phyloP scores from a whole-genome alignment of 2,329 filamentous ascomycete species.

The Penicillium sp. region DNA sequence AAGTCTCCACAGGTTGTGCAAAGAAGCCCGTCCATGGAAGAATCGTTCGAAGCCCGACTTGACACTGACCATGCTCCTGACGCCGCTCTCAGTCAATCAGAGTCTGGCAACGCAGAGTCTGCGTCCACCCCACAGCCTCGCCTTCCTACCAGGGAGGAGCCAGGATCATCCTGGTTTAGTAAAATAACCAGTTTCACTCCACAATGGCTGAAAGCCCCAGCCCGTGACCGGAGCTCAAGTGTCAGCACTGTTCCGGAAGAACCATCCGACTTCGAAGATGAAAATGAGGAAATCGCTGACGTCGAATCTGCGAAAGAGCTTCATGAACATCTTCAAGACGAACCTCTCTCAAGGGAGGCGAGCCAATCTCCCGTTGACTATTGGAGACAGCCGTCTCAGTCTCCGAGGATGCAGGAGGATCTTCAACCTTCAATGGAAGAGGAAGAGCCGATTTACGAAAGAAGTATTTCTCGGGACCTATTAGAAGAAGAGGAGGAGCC shows the following conservation, averaged over 20 bases:
- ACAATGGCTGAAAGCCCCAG: conserved; percentile 36
- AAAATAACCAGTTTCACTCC: conserved; percentile 36
- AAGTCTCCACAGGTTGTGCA: not conserved
- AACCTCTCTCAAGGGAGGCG: conserved; percentile 12
- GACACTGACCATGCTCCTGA: conserved; percentile 13
- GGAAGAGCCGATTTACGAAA: conserved; percentile 7
- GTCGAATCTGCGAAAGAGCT: conserved; percentile 16
- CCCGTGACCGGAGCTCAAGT: conserved; percentile 18
- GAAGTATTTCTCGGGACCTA: not conserved
- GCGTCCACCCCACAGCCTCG: conserved; percentile 26
- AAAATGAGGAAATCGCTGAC: conserved; percentile 17
- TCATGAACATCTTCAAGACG: conserved; percentile 17
- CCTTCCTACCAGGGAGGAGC: conserved; percentile 17
- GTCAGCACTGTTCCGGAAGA: conserved; percentile 10
- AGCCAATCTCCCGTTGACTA: conserved; percentile 13
- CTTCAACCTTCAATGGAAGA: conserved; percentile 6
- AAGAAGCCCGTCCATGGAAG: conserved; percentile 1
- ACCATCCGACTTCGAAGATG: conserved; percentile 14
- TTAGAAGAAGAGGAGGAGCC: conserved; percentile 2
- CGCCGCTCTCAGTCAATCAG: conserved; percentile 16
- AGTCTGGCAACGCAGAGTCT: conserved; percentile 14
- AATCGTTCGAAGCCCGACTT: conserved; percentile 8
- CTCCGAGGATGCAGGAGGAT: conserved; percentile 6
- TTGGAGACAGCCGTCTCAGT: conserved; percentile 11
- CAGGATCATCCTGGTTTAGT: conserved; percentile 40